Evolutionary conservation across 768 basidiomycete species (phyloP).

Genomic region (Lentinula guzmanii): DNA sequence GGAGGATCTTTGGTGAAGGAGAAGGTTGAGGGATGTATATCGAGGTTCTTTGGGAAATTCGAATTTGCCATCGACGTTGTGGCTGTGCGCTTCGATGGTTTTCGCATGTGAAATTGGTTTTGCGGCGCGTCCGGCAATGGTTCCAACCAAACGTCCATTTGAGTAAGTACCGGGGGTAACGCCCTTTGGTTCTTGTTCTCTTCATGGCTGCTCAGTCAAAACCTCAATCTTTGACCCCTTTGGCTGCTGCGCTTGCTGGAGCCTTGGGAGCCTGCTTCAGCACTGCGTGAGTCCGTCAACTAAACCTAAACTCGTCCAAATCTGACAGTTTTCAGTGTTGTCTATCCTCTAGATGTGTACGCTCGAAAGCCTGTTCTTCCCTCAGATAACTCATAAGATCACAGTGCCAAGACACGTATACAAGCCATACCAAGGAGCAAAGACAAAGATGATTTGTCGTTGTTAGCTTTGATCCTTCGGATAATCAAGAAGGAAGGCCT

Average conservation of each 20-base stretch:
- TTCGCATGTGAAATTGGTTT: neutral
- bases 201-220: constrained; percentile 49
- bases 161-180: constrained; percentile 11
- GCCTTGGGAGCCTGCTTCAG: constrained; percentile 92
- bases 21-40: constrained; percentile 25
- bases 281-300: constrained; percentile 67
- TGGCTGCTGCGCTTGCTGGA: constrained; percentile 86
- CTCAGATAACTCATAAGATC: neutral
- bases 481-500: constrained; percentile 82
- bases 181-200: constrained; percentile 10
- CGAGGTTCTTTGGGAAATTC: constrained; percentile 34
- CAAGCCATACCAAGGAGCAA: constrained; percentile 70
- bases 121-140: constrained; percentile 11
- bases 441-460: constrained; percentile 47
- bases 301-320: neutral
- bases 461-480: constrained; percentile 58
- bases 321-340: constrained; percentile 45
- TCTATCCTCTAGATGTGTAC: constrained; percentile 94
- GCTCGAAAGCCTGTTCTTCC: constrained; percentile 21
- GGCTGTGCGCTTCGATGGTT: neutral
- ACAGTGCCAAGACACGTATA: constrained; percentile 89
- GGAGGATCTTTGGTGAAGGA: constrained; percentile 17
- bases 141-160: neutral
- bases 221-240: constrained; percentile 71
- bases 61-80: constrained; percentile 14